Percentiles rank a stretch among this genome's conserved stretches.
Evolutionary conservation across 768 basidiomycete genomes (phyloP).

Genomic region (Lentinula aciculospora): DNA sequence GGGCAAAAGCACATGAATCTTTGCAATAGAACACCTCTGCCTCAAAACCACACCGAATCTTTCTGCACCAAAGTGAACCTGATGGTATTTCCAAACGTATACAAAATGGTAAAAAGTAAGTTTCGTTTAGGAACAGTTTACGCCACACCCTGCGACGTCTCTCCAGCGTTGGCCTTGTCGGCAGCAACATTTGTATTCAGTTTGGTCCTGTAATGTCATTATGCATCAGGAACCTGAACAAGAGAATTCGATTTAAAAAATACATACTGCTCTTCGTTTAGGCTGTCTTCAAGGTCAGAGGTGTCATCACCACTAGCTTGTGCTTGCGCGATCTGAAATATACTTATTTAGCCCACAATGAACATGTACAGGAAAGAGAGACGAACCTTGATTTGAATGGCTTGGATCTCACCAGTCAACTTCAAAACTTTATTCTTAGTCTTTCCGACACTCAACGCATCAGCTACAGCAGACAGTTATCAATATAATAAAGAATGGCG

Average conservation of each 20-base stretch:
- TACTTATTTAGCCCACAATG: neutral
- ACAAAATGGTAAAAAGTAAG: neutral
- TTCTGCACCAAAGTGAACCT: neutral
- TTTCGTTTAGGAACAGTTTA: neutral
- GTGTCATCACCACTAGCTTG: slow-evolving; percentile 25
- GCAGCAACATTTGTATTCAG: slow-evolving; percentile 29
- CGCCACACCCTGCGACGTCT: slow-evolving; percentile 16
- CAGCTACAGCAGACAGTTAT: slow-evolving; percentile 14
- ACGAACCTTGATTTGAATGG: slow-evolving; percentile 27
- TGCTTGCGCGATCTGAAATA: slow-evolving; percentile 25
- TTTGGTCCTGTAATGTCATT: slow-evolving; percentile 20
- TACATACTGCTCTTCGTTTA: slow-evolving; percentile 22
- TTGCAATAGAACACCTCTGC: neutral
- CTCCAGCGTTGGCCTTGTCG: slow-evolving; percentile 24
- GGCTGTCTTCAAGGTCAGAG: slow-evolving; percentile 16
- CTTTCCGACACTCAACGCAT: slow-evolving; percentile 30
- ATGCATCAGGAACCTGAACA: too few relatives aligned
- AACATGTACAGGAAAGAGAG: neutral
- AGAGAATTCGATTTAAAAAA: neutral
- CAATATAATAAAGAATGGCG: neutral
- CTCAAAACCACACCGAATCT: neutral
- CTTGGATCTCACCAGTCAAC: slow-evolving; percentile 30
- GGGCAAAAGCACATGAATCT: slow-evolving; percentile 32
- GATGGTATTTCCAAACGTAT: neutral
- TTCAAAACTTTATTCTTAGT: slow-evolving; percentile 42